Evolutionary conservation across 2,329 filamentous ascomycete genomes (phyloP), one percentile per base, ranked within the genome.

Genomic region (Xylariaceae sp.): DNA sequence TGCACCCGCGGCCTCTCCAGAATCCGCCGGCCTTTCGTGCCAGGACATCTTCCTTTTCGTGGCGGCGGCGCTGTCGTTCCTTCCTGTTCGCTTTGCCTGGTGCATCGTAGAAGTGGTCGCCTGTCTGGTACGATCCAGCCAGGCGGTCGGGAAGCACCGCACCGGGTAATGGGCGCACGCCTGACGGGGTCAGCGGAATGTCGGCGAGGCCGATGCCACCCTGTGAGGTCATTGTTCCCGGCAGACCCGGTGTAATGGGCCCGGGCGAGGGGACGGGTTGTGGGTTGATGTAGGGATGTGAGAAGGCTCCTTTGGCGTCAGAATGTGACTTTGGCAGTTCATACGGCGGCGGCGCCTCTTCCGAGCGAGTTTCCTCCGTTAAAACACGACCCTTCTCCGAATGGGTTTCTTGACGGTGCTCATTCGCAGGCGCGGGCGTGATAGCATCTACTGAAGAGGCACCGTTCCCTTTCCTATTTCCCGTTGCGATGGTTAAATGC

Each of bases 1-100:
- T 67, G 44, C 76, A 83, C 8, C 74, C 76, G 33, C 81, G 71
- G 2, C 81, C 81, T 52, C 76, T 74, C 79, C 81, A 85, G 29
- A 77, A 68, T 3, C 76, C 73, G 2, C 80, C 79, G 1, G 69
- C 57, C 46, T 72, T 77, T 34, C 67, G 70, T 1, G 74, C 78
- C 13, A 73, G 51, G 2, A 68, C 68, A 28, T 86, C 82, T 58
- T 86, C 81, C 43, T 81, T 83, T 56, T 86, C 81, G 41, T 74
- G 71, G 14, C 69, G 74, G 44, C 67, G 71, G 41, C 70, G 72
- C 54, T 67, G 67, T 30, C 66, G 68, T 57, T 73, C 81, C 41
- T 59, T 63, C 49, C 61, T 70, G 41, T 70, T 64, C 19, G 60
- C 61, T 23, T 56, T 61, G 27, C 63, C 71, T 21, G 59, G 51